phyloP scores from a whole-genome alignment of 202 grass and related monocot genomes.

The Miscanthus sacchariflorus region DNA sequence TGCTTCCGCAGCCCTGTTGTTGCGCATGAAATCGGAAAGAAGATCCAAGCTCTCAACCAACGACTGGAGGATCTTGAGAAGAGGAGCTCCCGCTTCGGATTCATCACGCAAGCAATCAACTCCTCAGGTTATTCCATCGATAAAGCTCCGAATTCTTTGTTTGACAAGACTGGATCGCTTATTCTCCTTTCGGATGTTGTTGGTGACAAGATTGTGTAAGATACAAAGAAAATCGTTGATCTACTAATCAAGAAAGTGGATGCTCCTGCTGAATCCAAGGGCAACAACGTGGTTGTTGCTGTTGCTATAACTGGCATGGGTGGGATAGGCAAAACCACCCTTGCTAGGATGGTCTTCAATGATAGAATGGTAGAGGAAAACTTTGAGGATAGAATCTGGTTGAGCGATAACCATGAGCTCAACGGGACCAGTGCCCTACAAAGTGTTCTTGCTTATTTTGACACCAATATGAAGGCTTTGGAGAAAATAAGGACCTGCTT shows the following conservation, averaged over 20 bases:
- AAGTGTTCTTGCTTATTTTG: background rate
- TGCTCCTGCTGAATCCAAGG: background rate
- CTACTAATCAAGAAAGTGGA: background rate
- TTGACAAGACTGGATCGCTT: background rate
- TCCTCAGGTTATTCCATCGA: background rate
- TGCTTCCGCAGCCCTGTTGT: background rate
- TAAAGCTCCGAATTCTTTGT: accelerated
- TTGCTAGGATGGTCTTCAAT: conserved; percentile 8
- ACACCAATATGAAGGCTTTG: background rate
- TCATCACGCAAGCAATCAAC: conserved; percentile 5
- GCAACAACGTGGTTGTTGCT: background rate
- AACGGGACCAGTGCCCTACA: accelerated
- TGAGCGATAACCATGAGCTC: background rate
- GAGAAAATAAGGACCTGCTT: background rate
- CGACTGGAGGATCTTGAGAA: background rate
- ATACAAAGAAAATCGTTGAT: background rate
- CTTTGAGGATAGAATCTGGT: background rate
- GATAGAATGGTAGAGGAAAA: background rate
- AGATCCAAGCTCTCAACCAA: conserved; percentile 6
- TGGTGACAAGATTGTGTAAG: background rate
- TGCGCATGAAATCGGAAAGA: background rate
- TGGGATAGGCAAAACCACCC: conserved; percentile 32
- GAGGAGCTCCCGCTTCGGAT: conserved; percentile 6
- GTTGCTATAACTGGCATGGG: background rate
- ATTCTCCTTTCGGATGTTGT: background rate